A percentile compares a stretch with the other conserved stretches of the same genome.
phyloP scores from a whole-genome alignment of 345 rosid genomes.

The Acer negundo region DNA sequence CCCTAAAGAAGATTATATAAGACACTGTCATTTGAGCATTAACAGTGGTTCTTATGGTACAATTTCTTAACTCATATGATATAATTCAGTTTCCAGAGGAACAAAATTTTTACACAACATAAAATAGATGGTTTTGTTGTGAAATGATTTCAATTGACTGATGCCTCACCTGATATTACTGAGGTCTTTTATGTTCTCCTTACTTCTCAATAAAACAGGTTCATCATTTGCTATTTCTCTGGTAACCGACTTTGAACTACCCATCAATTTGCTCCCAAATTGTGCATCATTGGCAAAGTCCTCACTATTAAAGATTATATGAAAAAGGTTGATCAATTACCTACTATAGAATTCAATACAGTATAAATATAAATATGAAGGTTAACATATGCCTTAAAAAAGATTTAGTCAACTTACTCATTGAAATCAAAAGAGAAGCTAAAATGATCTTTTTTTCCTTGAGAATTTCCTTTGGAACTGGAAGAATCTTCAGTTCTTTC shows the following conservation, averaged over 20 bases:
- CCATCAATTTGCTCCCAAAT: constrained; percentile 33
- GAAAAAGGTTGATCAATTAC: constrained; percentile 25
- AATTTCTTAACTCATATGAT: constrained; percentile 5
- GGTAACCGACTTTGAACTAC: constrained; percentile 22
- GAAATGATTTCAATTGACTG: neutral
- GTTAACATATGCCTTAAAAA: constrained; percentile 9
- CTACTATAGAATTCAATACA: neutral
- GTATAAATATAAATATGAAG: neutral
- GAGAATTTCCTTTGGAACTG: constrained; percentile 30
- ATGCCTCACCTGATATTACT: constrained; percentile 41
- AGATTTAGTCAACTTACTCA: constrained; percentile 42
- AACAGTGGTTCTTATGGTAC: neutral
- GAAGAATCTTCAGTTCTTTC: constrained; percentile 48
- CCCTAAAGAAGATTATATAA: constrained; percentile 29
- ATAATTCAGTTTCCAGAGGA: neutral
- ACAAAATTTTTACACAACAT: constrained; percentile 4
- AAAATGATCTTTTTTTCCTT: constrained; percentile 48
- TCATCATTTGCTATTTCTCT: constrained; percentile 22
- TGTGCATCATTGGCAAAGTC: constrained; percentile 24
- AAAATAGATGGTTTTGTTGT: neutral
- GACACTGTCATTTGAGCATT: neutral
- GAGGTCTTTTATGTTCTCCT: constrained; percentile 28
- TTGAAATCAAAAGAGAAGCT: constrained; percentile 78
- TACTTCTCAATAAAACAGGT: constrained; percentile 30
- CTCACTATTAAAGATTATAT: constrained; percentile 34